Conservation (phyloP, 2,329 filamentous ascomycete genomes). For the Colletotrichum abscissum region DNA sequence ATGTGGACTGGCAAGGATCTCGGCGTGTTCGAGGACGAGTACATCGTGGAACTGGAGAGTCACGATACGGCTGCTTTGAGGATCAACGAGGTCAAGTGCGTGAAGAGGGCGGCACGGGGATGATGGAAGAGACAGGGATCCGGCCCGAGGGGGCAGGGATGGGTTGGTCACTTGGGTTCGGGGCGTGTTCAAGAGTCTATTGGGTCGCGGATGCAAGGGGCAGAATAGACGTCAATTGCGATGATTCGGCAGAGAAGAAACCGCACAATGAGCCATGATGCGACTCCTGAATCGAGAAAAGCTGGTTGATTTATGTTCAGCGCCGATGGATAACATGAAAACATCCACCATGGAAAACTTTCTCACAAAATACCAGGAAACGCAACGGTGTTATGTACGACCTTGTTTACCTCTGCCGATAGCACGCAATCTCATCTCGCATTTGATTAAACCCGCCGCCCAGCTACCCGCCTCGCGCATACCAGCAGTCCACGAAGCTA, state of each 20-base stretch:
- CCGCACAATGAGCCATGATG: not conserved
- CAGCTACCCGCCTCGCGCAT: not conserved
- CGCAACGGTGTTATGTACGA: not conserved
- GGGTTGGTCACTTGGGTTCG: not conserved
- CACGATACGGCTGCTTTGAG: constrained; percentile 50
- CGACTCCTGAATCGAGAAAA: not conserved
- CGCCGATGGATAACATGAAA: not conserved
- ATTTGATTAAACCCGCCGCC: not conserved
- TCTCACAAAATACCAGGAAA: not conserved
- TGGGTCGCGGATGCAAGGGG: constrained; percentile 14
- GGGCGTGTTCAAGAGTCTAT: not conserved
- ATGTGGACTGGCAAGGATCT: constrained; percentile 58
- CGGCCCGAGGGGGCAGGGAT: not conserved
- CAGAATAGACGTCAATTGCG: not conserved
- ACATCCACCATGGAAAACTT: not conserved
- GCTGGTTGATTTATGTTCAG: not conserved
- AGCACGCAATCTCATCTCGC: constrained; percentile 22
- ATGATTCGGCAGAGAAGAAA: not conserved
- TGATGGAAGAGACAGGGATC: not conserved
- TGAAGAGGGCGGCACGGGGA: constrained; percentile 13
- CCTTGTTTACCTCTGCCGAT: not conserved
- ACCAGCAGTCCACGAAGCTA: constrained; percentile 18
- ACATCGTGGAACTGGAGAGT: constrained; percentile 42
- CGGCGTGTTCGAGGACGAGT: constrained; percentile 45
- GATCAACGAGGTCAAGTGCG: constrained; percentile 37